These are phyloP conservation scores for Kodamaea lidongshanica DNA, from an alignment of 805 yeast species.

Conservation along the genomic window DNA sequence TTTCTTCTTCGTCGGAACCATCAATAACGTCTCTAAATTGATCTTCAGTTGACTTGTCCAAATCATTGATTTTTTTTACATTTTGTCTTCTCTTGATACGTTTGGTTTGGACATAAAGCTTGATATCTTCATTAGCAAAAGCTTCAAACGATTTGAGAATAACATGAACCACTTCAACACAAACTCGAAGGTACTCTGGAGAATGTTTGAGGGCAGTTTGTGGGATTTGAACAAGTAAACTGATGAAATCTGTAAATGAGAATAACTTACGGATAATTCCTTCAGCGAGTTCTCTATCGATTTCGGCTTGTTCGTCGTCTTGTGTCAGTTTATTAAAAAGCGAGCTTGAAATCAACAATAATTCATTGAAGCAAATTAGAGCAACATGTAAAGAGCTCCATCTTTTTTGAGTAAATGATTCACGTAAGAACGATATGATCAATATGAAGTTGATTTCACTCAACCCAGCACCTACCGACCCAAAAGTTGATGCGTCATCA, in stretches of 20 bases:
- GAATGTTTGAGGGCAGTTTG: constrained; percentile 59
- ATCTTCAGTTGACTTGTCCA: constrained; percentile 23
- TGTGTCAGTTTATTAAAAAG: constrained; percentile 27
- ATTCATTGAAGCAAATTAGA: constrained; percentile 58
- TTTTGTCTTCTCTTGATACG: constrained; percentile 28
- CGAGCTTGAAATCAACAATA: constrained; percentile 44
- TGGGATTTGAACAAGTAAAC: constrained; percentile 53
- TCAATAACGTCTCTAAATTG: constrained; percentile 24
- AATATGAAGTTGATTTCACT: constrained; percentile 56
- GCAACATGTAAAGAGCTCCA: constrained; percentile 66
- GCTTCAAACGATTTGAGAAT: constrained; percentile 63
- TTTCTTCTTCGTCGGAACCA: constrained; percentile 18
- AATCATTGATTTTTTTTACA: constrained; percentile 17
- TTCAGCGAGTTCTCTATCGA: constrained; percentile 42
- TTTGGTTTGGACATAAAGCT: constrained; percentile 42
- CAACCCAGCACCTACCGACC: constrained; percentile 49
- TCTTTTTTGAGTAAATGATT: constrained; percentile 35
- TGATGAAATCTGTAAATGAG: constrained; percentile 54
- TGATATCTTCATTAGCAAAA: constrained; percentile 52
- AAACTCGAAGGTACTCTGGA: constrained; percentile 51
- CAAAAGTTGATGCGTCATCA: constrained; percentile 17
- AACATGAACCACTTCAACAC: constrained; percentile 60
- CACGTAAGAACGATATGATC: constrained; percentile 41
- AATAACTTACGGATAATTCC: constrained; percentile 66
- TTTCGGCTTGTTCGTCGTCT: constrained; percentile 35